Conservation (phyloP, 345 rosid genomes). For the Cardamine chenopodiifolia region DNA sequence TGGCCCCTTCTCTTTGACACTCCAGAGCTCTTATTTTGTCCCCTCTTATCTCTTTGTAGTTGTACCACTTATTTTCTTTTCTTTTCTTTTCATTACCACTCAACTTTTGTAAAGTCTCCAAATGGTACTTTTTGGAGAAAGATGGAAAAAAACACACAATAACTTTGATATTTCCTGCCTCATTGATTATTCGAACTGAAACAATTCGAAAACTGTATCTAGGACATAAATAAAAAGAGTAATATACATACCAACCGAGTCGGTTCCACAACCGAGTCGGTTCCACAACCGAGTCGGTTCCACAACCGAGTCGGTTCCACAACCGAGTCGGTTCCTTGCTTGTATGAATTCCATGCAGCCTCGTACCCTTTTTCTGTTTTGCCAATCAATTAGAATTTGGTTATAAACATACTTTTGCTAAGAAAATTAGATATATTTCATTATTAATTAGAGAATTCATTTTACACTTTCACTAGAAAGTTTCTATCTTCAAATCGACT, state of each 20-base stretch:
- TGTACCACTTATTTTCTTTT: too few relatives aligned
- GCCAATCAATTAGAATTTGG: neutral
- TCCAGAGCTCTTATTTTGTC: too few relatives aligned
- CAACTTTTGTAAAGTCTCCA: too few relatives aligned
- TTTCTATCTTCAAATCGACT: neutral
- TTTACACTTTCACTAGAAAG: neutral
- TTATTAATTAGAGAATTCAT: neutral
- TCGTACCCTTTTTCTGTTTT: neutral
- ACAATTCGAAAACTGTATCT: neutral
- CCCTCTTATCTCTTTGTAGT: too few relatives aligned
- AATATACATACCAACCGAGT: slow-evolving; percentile 10
- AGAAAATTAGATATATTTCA: neutral
- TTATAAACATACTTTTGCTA: neutral
- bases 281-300: neutral
- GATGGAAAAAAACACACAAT: too few relatives aligned
- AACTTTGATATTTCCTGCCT: too few relatives aligned
- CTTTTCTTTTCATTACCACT: too few relatives aligned
- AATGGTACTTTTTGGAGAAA: too few relatives aligned
- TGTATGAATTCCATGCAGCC: neutral
- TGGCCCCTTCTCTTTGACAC: too few relatives aligned
- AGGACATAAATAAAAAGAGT: neutral
- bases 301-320: too few relatives aligned
- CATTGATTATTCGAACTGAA: neutral
- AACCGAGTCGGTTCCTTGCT: too few relatives aligned
- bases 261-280: slow-evolving; percentile 10